These are phyloP conservation scores for Strobilomyces dryophilus DNA, from an alignment of 768 basidiomycete genomes.

Conservation along the genomic window DNA sequence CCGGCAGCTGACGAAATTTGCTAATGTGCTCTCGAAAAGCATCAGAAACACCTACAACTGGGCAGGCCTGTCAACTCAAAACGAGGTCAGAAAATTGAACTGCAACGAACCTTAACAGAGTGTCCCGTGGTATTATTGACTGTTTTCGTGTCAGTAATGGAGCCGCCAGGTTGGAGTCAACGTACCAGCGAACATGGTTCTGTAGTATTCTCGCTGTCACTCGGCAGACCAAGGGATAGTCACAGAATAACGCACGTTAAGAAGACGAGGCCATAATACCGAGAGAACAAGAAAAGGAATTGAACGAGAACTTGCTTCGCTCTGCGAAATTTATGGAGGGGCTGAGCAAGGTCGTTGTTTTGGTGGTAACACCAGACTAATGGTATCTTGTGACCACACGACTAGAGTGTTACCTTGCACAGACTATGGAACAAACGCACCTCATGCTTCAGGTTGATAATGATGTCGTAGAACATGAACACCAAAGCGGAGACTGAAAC, in stretches of 20 bases:
- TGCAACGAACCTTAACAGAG: conserved; percentile 13
- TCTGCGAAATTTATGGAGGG: not conserved
- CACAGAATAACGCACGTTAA: conserved; percentile 9
- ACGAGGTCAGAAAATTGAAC: not conserved
- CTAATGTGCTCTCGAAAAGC: not conserved
- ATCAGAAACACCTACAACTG: conserved; percentile 17
- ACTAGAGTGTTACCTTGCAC: not conserved
- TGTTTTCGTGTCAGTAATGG: conserved; percentile 4
- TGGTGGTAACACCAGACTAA: conserved; percentile 14
- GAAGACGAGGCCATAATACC: conserved; percentile 25
- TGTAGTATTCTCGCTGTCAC: conserved; percentile 1
- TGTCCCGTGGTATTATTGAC: conserved; percentile 21
- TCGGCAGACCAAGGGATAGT: not conserved
- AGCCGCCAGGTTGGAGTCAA: not conserved
- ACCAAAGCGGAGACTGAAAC: conserved; percentile 11
- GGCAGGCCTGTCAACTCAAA: not conserved
- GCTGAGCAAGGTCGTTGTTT: not conserved
- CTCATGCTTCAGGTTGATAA: conserved; percentile 19
- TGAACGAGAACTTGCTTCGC: conserved; percentile 10
- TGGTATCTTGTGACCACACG: conserved; percentile 3
- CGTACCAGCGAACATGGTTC: conserved; percentile 16
- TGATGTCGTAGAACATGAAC: conserved; percentile 21
- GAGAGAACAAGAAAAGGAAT: conserved; percentile 19
- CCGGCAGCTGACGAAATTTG: conserved; percentile 14
- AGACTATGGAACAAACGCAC: not conserved